phyloP scores from a whole-genome alignment of 257 asterid genomes.

The Avicennia marina region DNA sequence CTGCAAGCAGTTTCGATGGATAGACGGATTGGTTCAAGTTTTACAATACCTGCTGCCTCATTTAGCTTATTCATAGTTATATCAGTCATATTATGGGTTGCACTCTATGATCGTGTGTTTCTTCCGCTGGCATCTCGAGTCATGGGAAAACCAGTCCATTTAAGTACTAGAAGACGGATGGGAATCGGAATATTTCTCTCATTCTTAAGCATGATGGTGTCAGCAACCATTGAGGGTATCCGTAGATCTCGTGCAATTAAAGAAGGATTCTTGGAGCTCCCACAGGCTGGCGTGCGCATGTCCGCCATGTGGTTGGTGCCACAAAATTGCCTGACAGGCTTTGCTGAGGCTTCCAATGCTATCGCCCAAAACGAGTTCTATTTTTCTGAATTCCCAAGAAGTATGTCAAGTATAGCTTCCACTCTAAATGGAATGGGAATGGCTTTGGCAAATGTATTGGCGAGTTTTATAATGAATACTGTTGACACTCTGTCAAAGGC shows the following conservation, averaged over 20 bases:
- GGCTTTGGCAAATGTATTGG: constrained; percentile 39
- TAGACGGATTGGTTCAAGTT: constrained; percentile 38
- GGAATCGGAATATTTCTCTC: constrained; percentile 62
- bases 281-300: constrained; percentile 16
- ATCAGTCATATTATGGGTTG: constrained; percentile 45
- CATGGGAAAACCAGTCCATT: constrained; percentile 30
- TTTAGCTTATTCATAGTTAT: constrained; percentile 34
- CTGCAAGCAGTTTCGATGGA: constrained; percentile 68
- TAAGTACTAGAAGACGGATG: constrained; percentile 51
- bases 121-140: constrained; percentile 56
- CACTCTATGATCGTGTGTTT: constrained; percentile 43
- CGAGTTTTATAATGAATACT: constrained; percentile 46
- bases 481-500: constrained; percentile 29
- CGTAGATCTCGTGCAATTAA: constrained; percentile 25
- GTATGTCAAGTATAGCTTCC: constrained; percentile 71
- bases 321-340: constrained; percentile 45
- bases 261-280: background rate
- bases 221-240: constrained; percentile 44
- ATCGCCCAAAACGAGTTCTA: constrained; percentile 63
- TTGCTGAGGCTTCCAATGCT: constrained; percentile 51
- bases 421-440: constrained; percentile 34
- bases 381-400: constrained; percentile 54
- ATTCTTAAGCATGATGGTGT: constrained; percentile 36
- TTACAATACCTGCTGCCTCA: constrained; percentile 70
- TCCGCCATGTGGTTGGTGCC: constrained; percentile 78